These are phyloP conservation scores for Cercospora nicotianae DNA, from an alignment of 2,329 filamentous ascomycete genomes.

Conservation along the genomic window DNA sequence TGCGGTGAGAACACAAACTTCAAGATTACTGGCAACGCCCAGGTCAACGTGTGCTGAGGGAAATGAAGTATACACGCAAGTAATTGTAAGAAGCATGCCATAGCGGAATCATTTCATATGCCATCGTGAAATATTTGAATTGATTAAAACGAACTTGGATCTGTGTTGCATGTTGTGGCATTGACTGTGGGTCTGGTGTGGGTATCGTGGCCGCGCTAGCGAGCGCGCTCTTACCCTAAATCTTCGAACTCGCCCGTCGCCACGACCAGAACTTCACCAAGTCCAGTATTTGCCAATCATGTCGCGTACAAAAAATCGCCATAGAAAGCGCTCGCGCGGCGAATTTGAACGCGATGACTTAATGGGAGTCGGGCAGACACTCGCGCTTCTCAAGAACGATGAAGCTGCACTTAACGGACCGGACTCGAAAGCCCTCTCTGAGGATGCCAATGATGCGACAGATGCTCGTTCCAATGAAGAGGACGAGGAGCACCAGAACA, in stretches of 20 bases:
- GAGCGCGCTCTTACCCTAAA: not conserved
- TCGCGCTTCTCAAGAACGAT: conserved; percentile 29
- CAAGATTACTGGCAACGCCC: conserved; percentile 51
- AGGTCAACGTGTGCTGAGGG: conserved; percentile 45
- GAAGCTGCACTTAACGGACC: not conserved
- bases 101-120: not conserved
- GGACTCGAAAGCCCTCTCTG: conserved; percentile 12
- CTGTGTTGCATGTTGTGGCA: not conserved
- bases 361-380: conserved; percentile 32
- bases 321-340: conserved; percentile 33
- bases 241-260: not conserved
- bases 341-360: conserved; percentile 30
- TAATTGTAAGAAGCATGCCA: not conserved
- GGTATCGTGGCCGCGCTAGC: not conserved
- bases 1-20: conserved; percentile 57
- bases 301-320: conserved; percentile 6
- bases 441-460: conserved; percentile 21
- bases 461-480: conserved; percentile 21
- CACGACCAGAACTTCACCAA: not conserved
- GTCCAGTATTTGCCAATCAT: not conserved
- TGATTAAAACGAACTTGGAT: not conserved
- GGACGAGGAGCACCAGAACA: conserved; percentile 27
- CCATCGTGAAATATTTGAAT: not conserved
- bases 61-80: not conserved
- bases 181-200: not conserved